Base-by-base conservation (phyloP, 176 grass and related monocot genomes). In the Stipa capillata region DNA sequence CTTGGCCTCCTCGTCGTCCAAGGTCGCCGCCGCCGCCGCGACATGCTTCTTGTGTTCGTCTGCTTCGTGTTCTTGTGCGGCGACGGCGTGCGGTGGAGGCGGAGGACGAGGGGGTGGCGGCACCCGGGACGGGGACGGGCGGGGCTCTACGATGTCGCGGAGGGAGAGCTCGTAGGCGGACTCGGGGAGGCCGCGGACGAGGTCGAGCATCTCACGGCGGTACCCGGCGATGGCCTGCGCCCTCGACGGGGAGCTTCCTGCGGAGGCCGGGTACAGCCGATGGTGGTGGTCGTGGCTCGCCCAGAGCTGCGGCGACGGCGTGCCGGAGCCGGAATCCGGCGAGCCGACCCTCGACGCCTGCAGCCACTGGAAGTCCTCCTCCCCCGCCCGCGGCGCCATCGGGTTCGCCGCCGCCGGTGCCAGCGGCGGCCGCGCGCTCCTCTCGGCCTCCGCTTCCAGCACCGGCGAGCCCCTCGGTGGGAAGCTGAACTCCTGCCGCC, bases 131-230 rank as follows among this genome's bases (percentile, higher is more conserved):
- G 63, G 10, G 8, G n/a, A 6, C 16, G 5, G 11, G 50, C 66
- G 74, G 59, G 57, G 14, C 69, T 94, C 92, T 52, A 98, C 95
- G 72, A 98, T 88, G 87, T 98, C 95, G 47, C 89, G 91, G 69
- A 98, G 87, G 7, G 95, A 86, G 65, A 98, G 89, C 85, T 98
- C 95, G 63, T 92, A 94, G 0, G 73, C 81, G 18, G 69, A 53
- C 81, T 94, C 92, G 0, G 96, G 92, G 66, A 95, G 68, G 13
- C 76, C 87, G 28, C 84, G 92, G 23, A 93, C 92, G 63, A 93
- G 80, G 39, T 98, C 92, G 25, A 92, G 74, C 92, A 93, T 93
- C 86, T 95, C 87, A 77, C 91, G 88, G 52, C 90, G 84, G 80
- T 92, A 94, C 15, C 81, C 73, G 3, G 82, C 90, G 66, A 98